Base-by-base conservation (phyloP, 2,329 filamentous ascomycete species). In the Ophiostoma sp. region DNA sequence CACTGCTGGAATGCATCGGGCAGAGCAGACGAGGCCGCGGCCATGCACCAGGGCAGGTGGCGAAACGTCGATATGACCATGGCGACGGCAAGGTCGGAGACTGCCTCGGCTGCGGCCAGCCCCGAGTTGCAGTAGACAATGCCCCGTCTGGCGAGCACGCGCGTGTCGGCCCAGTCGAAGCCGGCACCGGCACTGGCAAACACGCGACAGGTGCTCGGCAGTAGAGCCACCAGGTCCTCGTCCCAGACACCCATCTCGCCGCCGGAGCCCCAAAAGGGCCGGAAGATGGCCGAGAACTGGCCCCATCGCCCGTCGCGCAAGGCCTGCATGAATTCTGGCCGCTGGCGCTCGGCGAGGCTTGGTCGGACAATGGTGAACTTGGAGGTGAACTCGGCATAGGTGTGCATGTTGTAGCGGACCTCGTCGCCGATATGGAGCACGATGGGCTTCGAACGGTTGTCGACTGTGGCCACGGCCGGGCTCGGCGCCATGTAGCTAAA, bases 381-480 rank as follows among this genome's bases (percentile, higher is more conserved):
- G 0, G 77, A 67, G 54, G 78, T 76, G 74, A 86, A 82, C 72
- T 78, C 77, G 36, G 77, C 77, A 74, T 83, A 84, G 0, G 82
- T 83, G 2, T 79, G 77, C 0, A 78, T 80, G 74, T 85, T 85
- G 77, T 83, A 85, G 73, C 79, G 80, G 72, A 84, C 77, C 17
- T 82, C 80, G 76, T 94, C 91, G 73, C 92, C 92, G 78, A 93
- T 88, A 80, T 89, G 90, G 75, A 96, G 85, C 72, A 95, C 88
- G n/a, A 72, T 65, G 33, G 72, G 71, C 13, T 71, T 71, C 8
- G 27, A 13, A 31, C 5, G 57, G 48, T 10, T 7, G 36, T 39
- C 13, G 36, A 11, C 13, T 39, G 36, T 8, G 36, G 13, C 44
- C 20, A 15, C 13, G 20, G 44, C 17, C 44, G 44, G 6, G 8